These are phyloP conservation scores for Fusarium sp. DNA, from an alignment of 2,329 filamentous ascomycete species.

Conservation along the genomic window DNA sequence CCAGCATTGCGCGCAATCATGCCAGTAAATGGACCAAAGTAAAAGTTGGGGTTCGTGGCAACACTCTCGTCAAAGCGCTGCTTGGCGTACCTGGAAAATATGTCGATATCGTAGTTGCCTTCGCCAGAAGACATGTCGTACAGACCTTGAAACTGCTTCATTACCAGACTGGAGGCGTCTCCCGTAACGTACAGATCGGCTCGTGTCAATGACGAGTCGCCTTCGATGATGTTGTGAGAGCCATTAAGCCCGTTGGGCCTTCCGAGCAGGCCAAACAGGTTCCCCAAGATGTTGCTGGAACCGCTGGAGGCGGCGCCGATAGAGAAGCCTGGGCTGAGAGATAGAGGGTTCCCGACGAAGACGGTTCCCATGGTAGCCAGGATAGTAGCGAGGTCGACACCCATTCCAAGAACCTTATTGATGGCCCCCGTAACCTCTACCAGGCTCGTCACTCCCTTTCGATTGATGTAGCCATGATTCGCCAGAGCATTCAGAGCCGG, in stretches of 20 bases:
- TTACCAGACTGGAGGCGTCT: conserved; percentile 12
- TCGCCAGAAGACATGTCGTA: conserved; percentile 14
- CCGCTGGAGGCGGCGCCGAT: conserved; percentile 4
- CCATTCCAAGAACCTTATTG: conserved; percentile 27
- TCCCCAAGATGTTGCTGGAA: conserved; percentile 13
- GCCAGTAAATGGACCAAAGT: conserved; percentile 20
- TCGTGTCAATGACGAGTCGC: conserved; percentile 16
- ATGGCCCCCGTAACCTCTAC: conserved; percentile 22
- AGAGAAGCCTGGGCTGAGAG: conserved; percentile 18
- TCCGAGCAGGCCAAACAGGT: conserved; percentile 11
- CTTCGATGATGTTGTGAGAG: conserved; percentile 24
- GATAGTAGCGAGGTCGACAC: conserved; percentile 5
- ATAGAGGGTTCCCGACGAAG: conserved; percentile 22
- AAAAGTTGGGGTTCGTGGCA: conserved; percentile 21
- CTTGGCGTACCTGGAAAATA: neutral
- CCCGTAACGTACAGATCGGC: conserved; percentile 21
- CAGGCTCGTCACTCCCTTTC: conserved; percentile 33
- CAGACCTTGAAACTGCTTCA: conserved; percentile 10
- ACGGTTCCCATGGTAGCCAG: conserved; percentile 15
- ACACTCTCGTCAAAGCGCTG: conserved; percentile 10
- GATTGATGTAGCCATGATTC: conserved; percentile 49
- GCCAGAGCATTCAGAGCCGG: conserved; percentile 51
- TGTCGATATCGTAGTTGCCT: conserved; percentile 22
- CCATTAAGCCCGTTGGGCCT: conserved; percentile 14
- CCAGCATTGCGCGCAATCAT: conserved; percentile 21